Percentiles rank a stretch among this genome's conserved stretches.
Conservation (phyloP, 306 rosid species). For the Lotus japonicus region DNA sequence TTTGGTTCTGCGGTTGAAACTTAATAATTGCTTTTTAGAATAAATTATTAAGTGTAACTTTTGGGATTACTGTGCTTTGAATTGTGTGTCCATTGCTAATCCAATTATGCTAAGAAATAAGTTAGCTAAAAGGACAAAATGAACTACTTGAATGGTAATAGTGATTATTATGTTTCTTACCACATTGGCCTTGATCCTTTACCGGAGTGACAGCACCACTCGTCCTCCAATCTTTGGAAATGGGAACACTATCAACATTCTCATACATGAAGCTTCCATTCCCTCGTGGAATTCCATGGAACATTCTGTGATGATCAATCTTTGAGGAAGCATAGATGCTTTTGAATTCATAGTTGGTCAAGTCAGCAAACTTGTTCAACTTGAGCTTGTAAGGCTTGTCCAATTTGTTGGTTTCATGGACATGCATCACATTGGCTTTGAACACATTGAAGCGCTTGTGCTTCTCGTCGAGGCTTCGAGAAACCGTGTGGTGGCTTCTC, state of each 20-base stretch:
- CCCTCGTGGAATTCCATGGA: slow-evolving; percentile 28
- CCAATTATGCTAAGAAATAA: too few species aligned
- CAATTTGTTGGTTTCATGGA: slow-evolving; percentile 37
- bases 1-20: too few species aligned
- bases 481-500: slow-evolving; percentile 49
- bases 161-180: slow-evolving; percentile 22
- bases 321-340: slow-evolving; percentile 36
- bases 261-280: slow-evolving; percentile 31
- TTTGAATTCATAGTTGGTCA: slow-evolving; percentile 48
- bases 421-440: slow-evolving; percentile 42
- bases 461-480: slow-evolving; percentile 35
- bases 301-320: slow-evolving; percentile 41
- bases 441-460: slow-evolving; percentile 45
- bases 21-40: too few species aligned
- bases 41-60: too few species aligned
- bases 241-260: slow-evolving; percentile 17
- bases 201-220: slow-evolving; percentile 41
- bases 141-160: background rate
- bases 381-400: slow-evolving; percentile 52
- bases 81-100: too few species aligned
- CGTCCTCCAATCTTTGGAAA: slow-evolving; percentile 47
- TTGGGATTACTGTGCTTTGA: too few species aligned
- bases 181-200: slow-evolving; percentile 53
- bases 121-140: too few species aligned
- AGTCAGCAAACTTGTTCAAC: slow-evolving; percentile 46